phyloP scores from a whole-genome alignment of 441 rosid genomes.

The Mallotus japonicus region DNA sequence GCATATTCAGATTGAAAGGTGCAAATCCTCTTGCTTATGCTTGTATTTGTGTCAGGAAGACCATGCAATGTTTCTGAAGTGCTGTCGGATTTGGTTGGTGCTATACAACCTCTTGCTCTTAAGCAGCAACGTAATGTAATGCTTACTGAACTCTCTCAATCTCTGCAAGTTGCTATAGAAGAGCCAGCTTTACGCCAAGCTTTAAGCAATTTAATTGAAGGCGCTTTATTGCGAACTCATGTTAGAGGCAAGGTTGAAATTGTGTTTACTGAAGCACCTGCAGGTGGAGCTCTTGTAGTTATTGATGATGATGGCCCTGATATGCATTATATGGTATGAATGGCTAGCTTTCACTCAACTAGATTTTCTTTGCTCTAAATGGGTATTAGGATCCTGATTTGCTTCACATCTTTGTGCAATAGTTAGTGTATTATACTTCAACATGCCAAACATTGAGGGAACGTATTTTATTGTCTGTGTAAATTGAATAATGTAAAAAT shows the following conservation, averaged over 20 bases:
- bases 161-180: constrained; percentile 74
- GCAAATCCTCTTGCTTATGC: constrained; percentile 33
- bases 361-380: not conserved
- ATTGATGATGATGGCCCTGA: constrained; percentile 93
- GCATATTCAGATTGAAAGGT: constrained; percentile 5
- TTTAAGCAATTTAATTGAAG: constrained; percentile 87
- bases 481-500: not conserved
- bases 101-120: constrained; percentile 66
- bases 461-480: not conserved
- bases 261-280: constrained; percentile 67
- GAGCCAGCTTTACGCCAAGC: constrained; percentile 86
- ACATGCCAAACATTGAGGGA: not conserved
- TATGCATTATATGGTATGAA: constrained; percentile 83
- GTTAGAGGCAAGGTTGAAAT: constrained; percentile 81
- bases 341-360: constrained; percentile 1
- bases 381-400: not conserved
- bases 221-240: constrained; percentile 81
- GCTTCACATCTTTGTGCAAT: constrained; percentile 1
- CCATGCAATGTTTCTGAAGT: constrained; percentile 80
- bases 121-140: constrained; percentile 69
- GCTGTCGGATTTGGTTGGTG: constrained; percentile 65
- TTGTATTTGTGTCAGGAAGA: constrained; percentile 78
- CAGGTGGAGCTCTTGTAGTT: constrained; percentile 71
- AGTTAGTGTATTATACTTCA: not conserved
- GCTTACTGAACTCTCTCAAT: constrained; percentile 45